Base-by-base conservation (phyloP, 495 filamentous ascomycete species). In the Penicillium pulvis region DNA sequence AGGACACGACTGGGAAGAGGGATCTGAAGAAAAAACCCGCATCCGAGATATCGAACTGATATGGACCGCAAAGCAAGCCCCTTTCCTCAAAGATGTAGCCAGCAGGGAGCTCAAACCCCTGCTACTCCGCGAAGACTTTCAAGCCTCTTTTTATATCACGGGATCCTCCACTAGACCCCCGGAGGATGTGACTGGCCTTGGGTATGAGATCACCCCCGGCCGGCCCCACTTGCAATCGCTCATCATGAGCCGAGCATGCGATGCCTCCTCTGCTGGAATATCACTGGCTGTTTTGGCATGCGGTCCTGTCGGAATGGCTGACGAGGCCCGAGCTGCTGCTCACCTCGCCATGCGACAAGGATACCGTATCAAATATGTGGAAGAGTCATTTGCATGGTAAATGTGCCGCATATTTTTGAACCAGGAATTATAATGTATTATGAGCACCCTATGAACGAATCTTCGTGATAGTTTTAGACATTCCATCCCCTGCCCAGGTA, bases 261-360 rank as follows among this genome's bases (percentile, higher is more conserved):
- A 63, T 55, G 70, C 70, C 6, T 66, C 57, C 26, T 50, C 57
- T 11, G 60, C 63, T 20, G 63, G 65, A 11, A 61, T 53, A 4
- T 67, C 62, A n/a, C 65, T 73, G 24, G 63, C 74, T 0, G 76
- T 84, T 9, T 41, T 85, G 9, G 74, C 78, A 4, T 85, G 82
- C 59, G 82, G 81, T 6, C 81, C 81, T 10, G 58, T 60, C 2
- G 64, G 63, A 4, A 77, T 85, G 74, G 80, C 76, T 4, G 76
- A 83, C 64, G 77, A 80, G 46, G 72, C 76, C 0, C 70, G 80
- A 53, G 64, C 60, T 17, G 78, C 79, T 31, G 78, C 79, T 23
- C 66, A 72, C 45, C 30, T 62, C 6, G 69, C 71, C 6, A 66
- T 78, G 63, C 51, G 61, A 50, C 68, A 72, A 51, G 76, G 74